phyloP scores from a whole-genome alignment of 352 stramenopile species.

The Globisporangium echinulatum region DNA sequence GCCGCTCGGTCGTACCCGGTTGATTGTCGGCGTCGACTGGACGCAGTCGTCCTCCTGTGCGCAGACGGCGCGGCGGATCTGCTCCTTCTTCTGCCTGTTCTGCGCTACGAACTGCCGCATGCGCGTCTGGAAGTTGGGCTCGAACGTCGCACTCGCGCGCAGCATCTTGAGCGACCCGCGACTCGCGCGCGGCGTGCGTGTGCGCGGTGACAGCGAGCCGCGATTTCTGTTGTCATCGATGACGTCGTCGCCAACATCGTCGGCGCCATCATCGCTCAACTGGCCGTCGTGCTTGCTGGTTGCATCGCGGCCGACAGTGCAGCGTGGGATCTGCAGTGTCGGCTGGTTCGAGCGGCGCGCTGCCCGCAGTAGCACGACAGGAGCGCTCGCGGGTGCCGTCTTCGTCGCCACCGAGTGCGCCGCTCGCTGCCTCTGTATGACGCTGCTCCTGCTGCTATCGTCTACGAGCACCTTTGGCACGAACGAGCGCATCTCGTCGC shows the following conservation, averaged over 20 bases:
- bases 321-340: too few species aligned
- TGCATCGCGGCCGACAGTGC: too few species aligned
- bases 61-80: conserved; percentile 31
- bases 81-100: conserved; percentile 37
- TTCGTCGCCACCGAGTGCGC: too few species aligned
- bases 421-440: too few species aligned
- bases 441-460: neutral
- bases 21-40: conserved; percentile 39
- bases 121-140: conserved; percentile 55
- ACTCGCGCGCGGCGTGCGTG: conserved; percentile 10
- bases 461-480: neutral
- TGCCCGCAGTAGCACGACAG: neutral
- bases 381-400: too few species aligned
- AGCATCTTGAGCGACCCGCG: conserved; percentile 33
- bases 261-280: too few species aligned
- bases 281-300: too few species aligned
- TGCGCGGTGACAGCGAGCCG: too few species aligned
- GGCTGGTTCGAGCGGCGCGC: neutral
- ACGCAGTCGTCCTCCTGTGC: conserved; percentile 23
- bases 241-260: too few species aligned
- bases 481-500: conserved; percentile 14
- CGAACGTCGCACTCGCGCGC: conserved; percentile 37
- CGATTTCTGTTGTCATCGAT: neutral
- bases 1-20: conserved; percentile 26
- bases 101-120: conserved; percentile 41